Base-by-base conservation (phyloP, 169 alveolate genomes). In the Plasmodium ovale region DNA sequence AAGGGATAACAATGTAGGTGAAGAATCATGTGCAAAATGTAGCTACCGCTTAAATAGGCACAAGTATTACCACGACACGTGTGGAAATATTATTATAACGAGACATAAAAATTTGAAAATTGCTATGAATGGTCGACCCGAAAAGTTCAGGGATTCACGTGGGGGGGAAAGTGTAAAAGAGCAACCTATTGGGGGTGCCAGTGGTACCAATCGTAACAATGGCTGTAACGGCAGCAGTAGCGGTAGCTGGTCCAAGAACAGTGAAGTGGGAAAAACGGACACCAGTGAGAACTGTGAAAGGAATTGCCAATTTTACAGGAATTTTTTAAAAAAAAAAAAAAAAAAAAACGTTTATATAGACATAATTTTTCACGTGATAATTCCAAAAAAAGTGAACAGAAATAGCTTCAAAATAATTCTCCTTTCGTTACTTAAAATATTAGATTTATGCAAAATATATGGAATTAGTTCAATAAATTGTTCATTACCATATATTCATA, bases 71-170 rank as follows among this genome's bases (percentile, higher is more conserved):
- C 21, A 12, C 29, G 3, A n/a, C 7, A 23, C 59, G 25, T 59
- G 27, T 31, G 90, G 90, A 53, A 82, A 54, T n/a, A 82, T 82
- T 29, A 64, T 82, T 19, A 68, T 82, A 49, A 82, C 90, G 58
- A 82, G 90, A 51, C 90, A 82, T 21, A 82, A n/a, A 16, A 82
- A 82, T 42, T 53, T 82, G 44, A 51, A 68, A 53, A 37, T 82
- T 42, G 90, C 85, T 51, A 82, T 82, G 90, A 12, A 71, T 0
- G n/a, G n/a, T n/a, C n/a, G n/a, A n/a, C n/a, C n/a, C n/a, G n/a
- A n/a, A 39, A 39, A 9, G 9, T 39, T 6, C 51, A 9, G 51
- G 9, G 9, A 9, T 6, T 9, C 51, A 6, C 5, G 51, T 39
- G 5, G 51, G 51, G n/a, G 51, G 51, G 9, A 39, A 39, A 39